Percentiles rank a stretch among this genome's conserved stretches.
phyloP scores from a whole-genome alignment of 345 rosid species.

The Brassica cretica region DNA sequence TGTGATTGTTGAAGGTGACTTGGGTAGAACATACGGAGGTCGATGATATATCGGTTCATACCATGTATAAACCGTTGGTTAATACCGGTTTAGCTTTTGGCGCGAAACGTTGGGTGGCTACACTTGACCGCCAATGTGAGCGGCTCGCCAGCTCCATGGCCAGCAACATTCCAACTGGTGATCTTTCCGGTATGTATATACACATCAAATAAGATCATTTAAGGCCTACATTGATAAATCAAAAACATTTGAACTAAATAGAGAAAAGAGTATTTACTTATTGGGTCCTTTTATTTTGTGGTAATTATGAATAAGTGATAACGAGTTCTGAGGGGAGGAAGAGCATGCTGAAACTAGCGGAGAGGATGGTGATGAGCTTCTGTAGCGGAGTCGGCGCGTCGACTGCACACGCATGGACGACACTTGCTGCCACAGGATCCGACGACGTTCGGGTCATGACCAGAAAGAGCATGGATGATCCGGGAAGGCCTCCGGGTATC shows the following conservation, averaged over 20 bases:
- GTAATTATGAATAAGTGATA: slow-evolving; percentile 54
- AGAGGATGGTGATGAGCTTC: slow-evolving; percentile 93
- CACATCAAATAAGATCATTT: not conserved
- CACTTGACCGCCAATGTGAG: slow-evolving; percentile 85
- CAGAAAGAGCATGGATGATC: slow-evolving; percentile 91
- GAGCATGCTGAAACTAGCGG: slow-evolving; percentile 90
- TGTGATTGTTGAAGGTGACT: slow-evolving; percentile 48
- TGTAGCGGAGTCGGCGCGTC: slow-evolving; percentile 93
- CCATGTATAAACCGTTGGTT: slow-evolving; percentile 60
- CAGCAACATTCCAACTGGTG: slow-evolving; percentile 73
- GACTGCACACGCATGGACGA: slow-evolving; percentile 89
- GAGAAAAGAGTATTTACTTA: not conserved
- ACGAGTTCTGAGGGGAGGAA: slow-evolving; percentile 84
- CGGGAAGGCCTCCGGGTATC: slow-evolving; percentile 94
- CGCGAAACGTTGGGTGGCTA: slow-evolving; percentile 89
- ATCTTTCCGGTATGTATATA: slow-evolving; percentile 53
- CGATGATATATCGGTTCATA: slow-evolving; percentile 74
- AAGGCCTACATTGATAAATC: not conserved
- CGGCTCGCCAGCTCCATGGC: slow-evolving; percentile 91
- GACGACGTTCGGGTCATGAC: slow-evolving; percentile 96
- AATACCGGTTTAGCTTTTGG: slow-evolving; percentile 78
- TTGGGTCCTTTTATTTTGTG: slow-evolving; percentile 5
- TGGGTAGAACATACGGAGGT: slow-evolving; percentile 92
- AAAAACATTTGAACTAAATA: rapidly evolving
- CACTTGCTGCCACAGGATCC: slow-evolving; percentile 69